These are phyloP conservation scores for Penicillium aurantiogriseum DNA, from an alignment of 2,329 filamentous ascomycete genomes.

Conservation along the genomic window DNA sequence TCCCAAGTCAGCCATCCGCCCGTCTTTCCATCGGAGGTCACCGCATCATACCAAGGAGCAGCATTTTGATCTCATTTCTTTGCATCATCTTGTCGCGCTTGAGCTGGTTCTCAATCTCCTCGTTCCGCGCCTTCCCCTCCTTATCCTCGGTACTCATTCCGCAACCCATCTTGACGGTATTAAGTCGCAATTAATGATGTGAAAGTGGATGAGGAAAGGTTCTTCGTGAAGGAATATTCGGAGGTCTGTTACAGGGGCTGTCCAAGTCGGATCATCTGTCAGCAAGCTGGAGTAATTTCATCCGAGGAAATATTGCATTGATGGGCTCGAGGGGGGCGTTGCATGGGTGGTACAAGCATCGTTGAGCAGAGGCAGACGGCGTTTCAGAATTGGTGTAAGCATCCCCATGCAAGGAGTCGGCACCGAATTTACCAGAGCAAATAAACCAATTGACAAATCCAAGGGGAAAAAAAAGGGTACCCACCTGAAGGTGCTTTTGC, in stretches of 20 bases:
- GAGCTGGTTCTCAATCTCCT: constrained; percentile 99
- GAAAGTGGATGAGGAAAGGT: neutral
- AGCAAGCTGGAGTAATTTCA: constrained; percentile 8
- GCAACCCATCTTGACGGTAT: constrained; percentile 84
- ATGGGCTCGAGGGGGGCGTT: constrained; percentile 13
- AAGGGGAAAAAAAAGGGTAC: constrained; percentile 1
- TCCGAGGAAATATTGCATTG: constrained; percentile 10
- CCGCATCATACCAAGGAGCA: constrained; percentile 76
- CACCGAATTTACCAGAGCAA: neutral
- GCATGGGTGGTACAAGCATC: constrained; percentile 21
- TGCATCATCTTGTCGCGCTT: constrained; percentile 99
- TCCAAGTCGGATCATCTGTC: neutral
- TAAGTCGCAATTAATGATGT: constrained; percentile 14
- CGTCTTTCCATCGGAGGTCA: neutral
- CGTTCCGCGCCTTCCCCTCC: constrained; percentile 99
- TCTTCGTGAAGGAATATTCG: neutral
- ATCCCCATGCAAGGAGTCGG: constrained; percentile 21
- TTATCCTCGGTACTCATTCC: constrained; percentile 99
- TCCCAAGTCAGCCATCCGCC: constrained; percentile 15
- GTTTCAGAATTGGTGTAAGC: constrained; percentile 25
- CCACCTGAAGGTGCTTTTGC: constrained; percentile 12
- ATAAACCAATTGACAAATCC: constrained; percentile 5
- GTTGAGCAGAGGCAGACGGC: constrained; percentile 14
- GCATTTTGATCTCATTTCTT: constrained; percentile 99
- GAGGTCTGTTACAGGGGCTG: constrained; percentile 1